Evolutionary conservation across 192 early-diverging fungal species (phyloP), one percentile per base, ranked within the genome.

Genomic region (Coemansia sp.): DNA sequence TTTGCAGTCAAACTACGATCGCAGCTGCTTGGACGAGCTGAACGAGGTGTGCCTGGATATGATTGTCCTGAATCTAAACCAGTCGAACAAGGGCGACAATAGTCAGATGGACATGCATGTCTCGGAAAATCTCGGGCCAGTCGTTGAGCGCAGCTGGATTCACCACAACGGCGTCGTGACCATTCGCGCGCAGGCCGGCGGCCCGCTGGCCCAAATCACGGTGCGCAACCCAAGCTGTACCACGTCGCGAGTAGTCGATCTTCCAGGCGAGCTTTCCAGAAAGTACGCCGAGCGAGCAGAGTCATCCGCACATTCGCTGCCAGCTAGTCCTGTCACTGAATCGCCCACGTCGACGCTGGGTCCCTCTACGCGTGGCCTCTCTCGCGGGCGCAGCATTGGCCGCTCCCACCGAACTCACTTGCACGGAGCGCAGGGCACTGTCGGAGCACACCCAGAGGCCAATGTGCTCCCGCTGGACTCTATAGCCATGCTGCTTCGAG

Each of bases 21-120:
- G 27, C 65, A 74, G 43, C 60, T 72, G 27, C 46, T 88, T 72
- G 61, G 94, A 97, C 68, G 95, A 98, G 70, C 88, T 89, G 38
- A 91, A 91, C 32, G 92, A 93, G 58, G 88, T 95, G 38, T 93
- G 95, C 50, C 78, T 99, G 73, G 97, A 99, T 62, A 92, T 98
- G 90, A 80, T 99, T 21, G 76, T 92, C 21, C 88, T 93, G 34
- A 91, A 92, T 74, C 83, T 90, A 26, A 38, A 57, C 44, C 56
- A 63, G 22, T 53, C 68, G 33, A 66, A 60, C 56, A 43, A 72
- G 37, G 66, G 69, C 4, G 57, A 69, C 42, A 15, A 70, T 3
- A 60, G 72, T 22, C 72, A 79, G 29, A 83, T 74, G 0, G 71
- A 83, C 43, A 83, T 83, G 18, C 44, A 59, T 10, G 37, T 52